Base-by-base conservation (phyloP, 2,329 filamentous ascomycete genomes). In the Chrysosporium queenslandicum region DNA sequence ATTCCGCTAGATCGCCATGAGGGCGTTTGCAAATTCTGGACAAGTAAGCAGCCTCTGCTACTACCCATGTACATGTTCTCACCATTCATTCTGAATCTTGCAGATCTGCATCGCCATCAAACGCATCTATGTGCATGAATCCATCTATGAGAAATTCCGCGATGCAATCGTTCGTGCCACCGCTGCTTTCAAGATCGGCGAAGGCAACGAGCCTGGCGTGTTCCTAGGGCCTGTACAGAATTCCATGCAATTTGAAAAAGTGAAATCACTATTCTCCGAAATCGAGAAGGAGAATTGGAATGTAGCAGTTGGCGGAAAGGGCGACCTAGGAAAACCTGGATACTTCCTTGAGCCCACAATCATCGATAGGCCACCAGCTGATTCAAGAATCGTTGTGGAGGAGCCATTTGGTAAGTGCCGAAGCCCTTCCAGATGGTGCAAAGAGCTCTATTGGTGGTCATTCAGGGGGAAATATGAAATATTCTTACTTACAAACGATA, bases 141-240 rank as follows among this genome's bases (percentile, higher is more conserved):
- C 67, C 2, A 75, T 83, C 47, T 82, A 81, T 60, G 75, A 79
- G 23, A 61, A 70, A 16, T 81, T 84, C 64, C 65, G 76, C 2
- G 64, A 68, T 1, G 73, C 68, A 1, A 58, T 77, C 40, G 67
- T 74, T 4, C 67, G 71, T 37, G 71, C 75, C 32, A 73, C 74
- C 32, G 71, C 74, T 50, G 55, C 54, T 2, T 55, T 73, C 25
- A 67, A 68, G 46, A 60, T 70, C 40, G 74, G 69, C 59, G 53
- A 64, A 37, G 63, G 63, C 53, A 66, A 60, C 57, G 64, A 75
- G 51, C 71, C 66, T 46, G 68, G 68, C 39, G 70, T 74, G 40
- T 63, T 78, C 36, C 74, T 80, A 52, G 77, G 80, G 0, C 83
- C 83, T 0, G 66, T 85, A 2, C 80, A 82, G 55, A 86, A 86